Base-by-base conservation (phyloP, 345 rosid species). In the Hirschfeldia incana region DNA sequence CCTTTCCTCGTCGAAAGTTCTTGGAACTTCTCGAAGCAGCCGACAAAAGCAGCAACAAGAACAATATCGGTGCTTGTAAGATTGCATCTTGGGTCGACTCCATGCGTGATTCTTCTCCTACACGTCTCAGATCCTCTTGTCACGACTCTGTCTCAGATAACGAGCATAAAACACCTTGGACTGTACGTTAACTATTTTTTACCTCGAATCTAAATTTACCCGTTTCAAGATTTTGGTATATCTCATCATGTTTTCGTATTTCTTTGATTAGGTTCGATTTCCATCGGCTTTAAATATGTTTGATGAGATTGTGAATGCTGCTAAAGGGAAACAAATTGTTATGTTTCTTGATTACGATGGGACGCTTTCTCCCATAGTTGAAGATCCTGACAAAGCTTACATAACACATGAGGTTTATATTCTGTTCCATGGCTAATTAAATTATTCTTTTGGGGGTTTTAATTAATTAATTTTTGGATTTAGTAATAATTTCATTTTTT, bases 271-370 rank as follows among this genome's bases (percentile, higher is more conserved):
- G 97, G 83, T 80, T 67, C 89, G 78, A 36, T 94, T 91, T 80
- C 99, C 99, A 0, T 95, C 98, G 8, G 99, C 99, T 36, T 76
- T 95, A 66, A 83, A 9, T 70, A 86, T 80, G 91, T 93, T 95
- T 64, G 91, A 90, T 75, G 85, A 91, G 77, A 91, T 95, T 64
- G 78, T 74, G 12, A 82, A 72, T 53, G 88, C 82, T 34, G 87
- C 93, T 0, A 83, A 80, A 66, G 98, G 96, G 80, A 95, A 93
- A 81, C 86, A 89, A 67, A 87, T 95, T 44, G 93, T 90, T 15
- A 90, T 95, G 97, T 95, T 95, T 69, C 87, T 95, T 26, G 99
- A 95, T 82, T 95, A 95, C 53, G 99, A 95, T 53, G 99, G 99
- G 1, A 95, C 99, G 3, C 94, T 95, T 53, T 89, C 99, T 8